Evolutionary conservation across 257 asterid genomes (phyloP), one percentile per base, ranked within the genome.

Genomic region (Anisodus acutangulus): DNA sequence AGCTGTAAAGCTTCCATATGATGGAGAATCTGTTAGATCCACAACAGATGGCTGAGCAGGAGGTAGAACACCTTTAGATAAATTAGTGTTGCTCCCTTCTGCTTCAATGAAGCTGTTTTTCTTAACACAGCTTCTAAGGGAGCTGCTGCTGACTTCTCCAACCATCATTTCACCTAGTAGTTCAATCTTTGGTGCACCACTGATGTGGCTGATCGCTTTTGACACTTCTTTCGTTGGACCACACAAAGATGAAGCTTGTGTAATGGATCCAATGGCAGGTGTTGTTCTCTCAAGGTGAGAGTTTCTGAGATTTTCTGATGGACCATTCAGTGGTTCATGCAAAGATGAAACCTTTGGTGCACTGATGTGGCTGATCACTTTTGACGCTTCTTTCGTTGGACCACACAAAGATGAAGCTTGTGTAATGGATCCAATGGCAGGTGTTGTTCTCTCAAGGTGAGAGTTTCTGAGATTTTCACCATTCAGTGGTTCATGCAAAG

Each of bases 91-190:
- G 85, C 86, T 76, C 37, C 85, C 87, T 16, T 86, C 88, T 53
- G 84, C 78, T 80, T 88, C 89, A 81, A 19, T 53, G 59, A n/a
- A 70, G 82, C 49, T 68, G 86, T 66, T 51, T 58, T 86, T 85
- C 82, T 15, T 83, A n/a, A 31, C 62, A 64, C 55, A 58, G 26
- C 81, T 69, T 70, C 85, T 84, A 17, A 84, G 26, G 53, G 86
- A 84, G 85, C 88, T 85, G 80, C 76, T 84, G 47, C 76, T 84
- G 39, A 67, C 78, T 79, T 86, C 87, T 49, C 91, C 91, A 79
- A 92, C 69, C 39, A 64, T 89, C 15, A 93, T 67, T 87, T 95
- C 98, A 43, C 94, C 93, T 2, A 95, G 89, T 86, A 95, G 82
- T 89, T 91, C 90, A 54, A 91, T 91, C 6, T 80, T 72, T 43